Conservation (phyloP, 495 filamentous ascomycete species). For the Talaromyces borbonicus region DNA sequence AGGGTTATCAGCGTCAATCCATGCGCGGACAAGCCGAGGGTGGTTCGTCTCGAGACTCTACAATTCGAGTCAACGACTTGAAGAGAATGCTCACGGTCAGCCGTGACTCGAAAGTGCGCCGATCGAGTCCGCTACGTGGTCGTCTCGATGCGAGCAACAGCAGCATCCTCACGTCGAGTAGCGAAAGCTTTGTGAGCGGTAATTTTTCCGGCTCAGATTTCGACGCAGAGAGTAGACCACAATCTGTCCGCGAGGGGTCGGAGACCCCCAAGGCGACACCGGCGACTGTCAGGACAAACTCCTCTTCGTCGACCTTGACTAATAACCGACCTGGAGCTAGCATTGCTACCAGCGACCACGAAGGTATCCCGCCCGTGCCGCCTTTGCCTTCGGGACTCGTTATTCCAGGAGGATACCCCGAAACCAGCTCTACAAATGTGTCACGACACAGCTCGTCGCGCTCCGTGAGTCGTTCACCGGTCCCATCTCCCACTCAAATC, state of each 20-base stretch:
- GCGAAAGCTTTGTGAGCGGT: conserved; percentile 37
- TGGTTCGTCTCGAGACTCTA: conserved; percentile 47
- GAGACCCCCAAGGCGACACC: conserved; percentile 27
- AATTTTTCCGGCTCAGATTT: conserved; percentile 29
- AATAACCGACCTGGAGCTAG: conserved; percentile 1
- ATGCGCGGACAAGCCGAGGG: conserved; percentile 28
- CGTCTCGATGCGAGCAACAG: conserved; percentile 26
- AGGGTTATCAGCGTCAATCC: conserved; percentile 18
- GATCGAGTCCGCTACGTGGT: conserved; percentile 30
- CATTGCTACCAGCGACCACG: conserved; percentile 9
- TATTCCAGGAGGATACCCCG: conserved; percentile 29
- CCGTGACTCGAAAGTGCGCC: conserved; percentile 23
- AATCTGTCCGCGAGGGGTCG: conserved; percentile 20
- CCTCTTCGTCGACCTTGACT: neutral
- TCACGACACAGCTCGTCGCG: conserved; percentile 26
- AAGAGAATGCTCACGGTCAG: conserved; percentile 58
- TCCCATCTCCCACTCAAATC: conserved; percentile 23
- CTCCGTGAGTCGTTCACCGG: conserved; percentile 29
- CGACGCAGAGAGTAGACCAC: conserved; percentile 23
- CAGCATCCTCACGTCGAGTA: conserved; percentile 33
- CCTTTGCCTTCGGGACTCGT: conserved; percentile 30
- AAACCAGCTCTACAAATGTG: conserved; percentile 11
- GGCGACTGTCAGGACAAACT: conserved; percentile 9
- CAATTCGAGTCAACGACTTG: conserved; percentile 81
- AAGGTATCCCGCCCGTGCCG: conserved; percentile 34